Evolutionary conservation across 768 basidiomycete genomes (phyloP).

Genomic region (Phanerodontia chrysosporium): DNA sequence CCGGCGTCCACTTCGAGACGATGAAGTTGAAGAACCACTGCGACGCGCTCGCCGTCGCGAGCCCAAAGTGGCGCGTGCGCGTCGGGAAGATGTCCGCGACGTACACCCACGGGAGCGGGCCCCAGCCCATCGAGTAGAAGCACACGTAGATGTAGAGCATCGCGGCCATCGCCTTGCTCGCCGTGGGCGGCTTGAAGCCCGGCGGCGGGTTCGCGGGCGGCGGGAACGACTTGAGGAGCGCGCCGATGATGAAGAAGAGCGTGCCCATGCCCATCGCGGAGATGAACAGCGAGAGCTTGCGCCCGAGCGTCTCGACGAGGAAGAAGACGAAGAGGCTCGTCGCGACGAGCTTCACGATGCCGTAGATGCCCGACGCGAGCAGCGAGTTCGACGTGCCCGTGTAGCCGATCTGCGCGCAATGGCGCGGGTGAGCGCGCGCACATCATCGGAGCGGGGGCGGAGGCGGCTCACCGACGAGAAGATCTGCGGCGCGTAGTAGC

Average conservation of each 20-base stretch:
- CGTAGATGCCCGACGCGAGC: slow-evolving; percentile 70
- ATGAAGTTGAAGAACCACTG: slow-evolving; percentile 86
- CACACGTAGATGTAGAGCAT: slow-evolving; percentile 85
- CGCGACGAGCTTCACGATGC: slow-evolving; percentile 62
- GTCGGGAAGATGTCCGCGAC: slow-evolving; percentile 87
- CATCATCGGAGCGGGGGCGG: no score
- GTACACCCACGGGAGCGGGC: slow-evolving; percentile 55
- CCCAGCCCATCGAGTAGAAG: slow-evolving; percentile 88
- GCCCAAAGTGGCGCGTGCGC: slow-evolving; percentile 75
- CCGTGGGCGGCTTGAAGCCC: slow-evolving; percentile 35
- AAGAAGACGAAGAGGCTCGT: slow-evolving; percentile 65
- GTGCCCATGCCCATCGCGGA: slow-evolving; percentile 77
- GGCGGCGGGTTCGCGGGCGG: slow-evolving; percentile 31
- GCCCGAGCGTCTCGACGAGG: slow-evolving; percentile 63
- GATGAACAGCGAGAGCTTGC: slow-evolving; percentile 66
- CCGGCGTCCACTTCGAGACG: slow-evolving; percentile 67
- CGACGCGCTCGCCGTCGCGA: slow-evolving; percentile 68
- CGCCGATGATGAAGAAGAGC: slow-evolving; percentile 80
- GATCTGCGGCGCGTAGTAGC: slow-evolving; percentile 72
- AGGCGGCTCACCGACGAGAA: slow-evolving; percentile 50
- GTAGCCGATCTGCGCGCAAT: slow-evolving; percentile 54
- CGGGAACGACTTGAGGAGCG: slow-evolving; percentile 77
- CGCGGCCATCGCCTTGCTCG: slow-evolving; percentile 76
- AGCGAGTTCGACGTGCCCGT: slow-evolving; percentile 53
- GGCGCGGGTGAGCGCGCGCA: no score